A percentile compares a stretch with the other conserved stretches of the same genome.
Conservation (phyloP, 768 basidiomycete species). For the Serendipita indica region DNA sequence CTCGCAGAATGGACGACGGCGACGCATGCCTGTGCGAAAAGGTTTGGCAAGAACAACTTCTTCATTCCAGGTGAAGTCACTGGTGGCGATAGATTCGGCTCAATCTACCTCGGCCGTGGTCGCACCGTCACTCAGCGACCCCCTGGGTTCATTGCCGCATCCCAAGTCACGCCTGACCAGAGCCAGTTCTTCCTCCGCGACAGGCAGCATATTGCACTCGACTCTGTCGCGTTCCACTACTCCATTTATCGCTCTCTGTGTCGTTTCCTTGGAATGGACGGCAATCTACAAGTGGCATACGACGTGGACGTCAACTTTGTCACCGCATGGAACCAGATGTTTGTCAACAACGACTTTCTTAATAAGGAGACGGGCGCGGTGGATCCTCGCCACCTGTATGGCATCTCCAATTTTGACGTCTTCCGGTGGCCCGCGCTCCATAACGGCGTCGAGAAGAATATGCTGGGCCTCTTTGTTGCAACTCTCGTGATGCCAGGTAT, state of each 20-base stretch:
- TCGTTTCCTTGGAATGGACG: conserved; percentile 91
- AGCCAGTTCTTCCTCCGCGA: conserved; percentile 71
- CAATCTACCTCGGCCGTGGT: conserved; percentile 80
- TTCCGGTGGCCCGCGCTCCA: conserved; percentile 85
- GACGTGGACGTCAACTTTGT: conserved; percentile 73
- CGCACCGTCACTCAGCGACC: conserved; percentile 60
- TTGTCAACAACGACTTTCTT: conserved; percentile 73
- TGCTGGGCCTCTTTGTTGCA: conserved; percentile 63
- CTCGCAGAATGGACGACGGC: conserved; percentile 59
- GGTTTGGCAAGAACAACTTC: conserved; percentile 70
- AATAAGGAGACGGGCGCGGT: conserved; percentile 48
- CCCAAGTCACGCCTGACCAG: conserved; percentile 44
- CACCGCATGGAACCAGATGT: conserved; percentile 85
- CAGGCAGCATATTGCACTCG: conserved; percentile 44
- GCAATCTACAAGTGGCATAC: conserved; percentile 81
- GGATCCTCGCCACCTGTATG: conserved; percentile 82
- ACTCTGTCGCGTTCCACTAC: conserved; percentile 83
- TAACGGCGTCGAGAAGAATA: conserved; percentile 66
- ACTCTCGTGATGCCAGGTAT: conserved; percentile 78
- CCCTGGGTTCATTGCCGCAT: conserved; percentile 49
- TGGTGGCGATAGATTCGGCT: conserved; percentile 80
- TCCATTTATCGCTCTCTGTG: conserved; percentile 77
- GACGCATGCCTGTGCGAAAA: conserved; percentile 59
- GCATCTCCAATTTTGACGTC: conserved; percentile 88
- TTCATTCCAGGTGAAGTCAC: conserved; percentile 89